Evolutionary conservation across 306 rosid species (phyloP), one percentile per base, ranked within the genome.

Genomic region (Biancaea sappan): DNA sequence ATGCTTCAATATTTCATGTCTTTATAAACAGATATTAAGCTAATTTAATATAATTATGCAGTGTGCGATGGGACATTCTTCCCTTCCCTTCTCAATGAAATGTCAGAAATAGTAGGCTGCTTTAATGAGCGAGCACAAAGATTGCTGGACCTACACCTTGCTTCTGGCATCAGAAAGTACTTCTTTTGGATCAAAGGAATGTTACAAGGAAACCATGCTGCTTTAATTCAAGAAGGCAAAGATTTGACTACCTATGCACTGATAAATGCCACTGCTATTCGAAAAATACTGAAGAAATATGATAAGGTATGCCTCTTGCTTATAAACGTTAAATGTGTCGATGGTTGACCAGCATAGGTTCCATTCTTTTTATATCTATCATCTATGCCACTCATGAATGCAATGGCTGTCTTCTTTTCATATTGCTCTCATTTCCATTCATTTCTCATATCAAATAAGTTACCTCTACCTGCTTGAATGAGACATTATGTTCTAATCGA

Each of bases 41-140:
- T 74, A 43, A 66, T 18, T 60, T 16, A 0, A 28, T 44, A 3
- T 73, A 28, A 12, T 58, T 60, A 21, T 64, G 77, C 76, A 94
- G 99, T 90, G 77, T 94, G 98, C 70, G 97, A 92, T 79, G 98
- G 99, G 34, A 87, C 89, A 6, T 92, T 94, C 82, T 94, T 94
- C 80, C 97, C 99, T 69, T 89, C 93, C 13, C 96, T 94, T 81
- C 92, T 90, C 28, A 82, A 81, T 61, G 99, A 94, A 79, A 88
- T 94, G 97, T 92, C 95, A 40, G 89, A 72, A 8, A 74, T 94
- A 56, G 92, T 90, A 6, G 99, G 97, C 14, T 83, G 79, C 73
- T 94, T 94, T 35, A 92, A 92, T 71, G 71, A 86, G 72, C 94
- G 92, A n/a, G 99, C 99, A 2, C 93, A 83, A 86, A 86, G 88